Evolutionary conservation across 2,329 filamentous ascomycete genomes (phyloP), one percentile per base, ranked within the genome.

Genomic region (Aspergillus tamarii): DNA sequence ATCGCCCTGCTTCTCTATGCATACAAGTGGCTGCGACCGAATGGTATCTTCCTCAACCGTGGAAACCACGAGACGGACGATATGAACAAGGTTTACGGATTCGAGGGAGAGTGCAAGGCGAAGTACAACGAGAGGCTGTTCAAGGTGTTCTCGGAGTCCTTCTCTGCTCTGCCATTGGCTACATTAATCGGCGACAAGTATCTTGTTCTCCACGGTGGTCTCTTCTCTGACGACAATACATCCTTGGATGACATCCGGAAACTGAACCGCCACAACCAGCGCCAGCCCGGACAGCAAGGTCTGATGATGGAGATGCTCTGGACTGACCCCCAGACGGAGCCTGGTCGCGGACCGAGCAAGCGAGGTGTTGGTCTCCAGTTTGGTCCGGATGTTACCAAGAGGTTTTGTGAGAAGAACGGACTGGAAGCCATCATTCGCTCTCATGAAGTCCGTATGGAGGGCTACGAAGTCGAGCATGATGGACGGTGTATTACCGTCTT

Each of bases 231-330:
- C 75, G 95, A 99, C 80, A 95, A 92, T 70, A 86, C 94, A 67
- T 94, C 92, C 0, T 83, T 99, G 59, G 92, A 98, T 70, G 94
- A 99, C 75, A 96, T 99, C 70, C 88, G 95, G 69, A 96, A 96
- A 81, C 84, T 98, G 63, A 90, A 98, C 80, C 86, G 94, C 69
- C 94, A 97, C 81, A 89, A 87, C 77, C 95, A 98, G 80, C 87
- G 92, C 66, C 94, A 98, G 74, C 94, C 95, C 3, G 95, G 95
- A 36, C 95, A 99, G 78, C 83, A 91, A 56, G 95, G 95, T 16
- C 82, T 99, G 72, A 99, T 99, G 95, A 99, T 99, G 95, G 95
- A 99, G 81, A 99, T 99, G 95, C 87, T 99, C 54, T 99, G 95
- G 95, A 98, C 95, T 0, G 95, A 99, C 76, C 95, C 95, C 3